A percentile compares a stretch with the other conserved stretches of the same genome.
These are phyloP conservation scores for Kuraishia borneana DNA, from an alignment of 805 yeast genomes.

Conservation along the genomic window DNA sequence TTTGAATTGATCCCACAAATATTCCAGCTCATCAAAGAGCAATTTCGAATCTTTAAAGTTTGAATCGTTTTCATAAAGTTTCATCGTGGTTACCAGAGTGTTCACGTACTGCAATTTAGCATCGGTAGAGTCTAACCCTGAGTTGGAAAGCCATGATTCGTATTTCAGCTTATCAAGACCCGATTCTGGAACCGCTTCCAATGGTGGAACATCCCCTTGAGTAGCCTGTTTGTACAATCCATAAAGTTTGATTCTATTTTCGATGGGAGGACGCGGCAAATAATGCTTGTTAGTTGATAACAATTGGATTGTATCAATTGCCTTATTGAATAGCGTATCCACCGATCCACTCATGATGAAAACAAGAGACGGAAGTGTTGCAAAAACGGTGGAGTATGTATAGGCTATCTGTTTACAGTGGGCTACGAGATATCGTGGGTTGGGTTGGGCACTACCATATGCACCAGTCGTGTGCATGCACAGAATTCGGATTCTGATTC, in stretches of 20 bases:
- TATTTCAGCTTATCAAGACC: constrained; percentile 63
- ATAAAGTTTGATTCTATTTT: constrained; percentile 54
- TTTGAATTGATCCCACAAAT: constrained; percentile 63
- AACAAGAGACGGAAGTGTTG: too few relatives aligned
- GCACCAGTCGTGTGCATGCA: too few relatives aligned
- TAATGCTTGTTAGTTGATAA: constrained; percentile 53
- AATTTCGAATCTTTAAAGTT: constrained; percentile 55
- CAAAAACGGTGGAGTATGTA: too few relatives aligned
- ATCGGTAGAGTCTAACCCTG: constrained; percentile 55
- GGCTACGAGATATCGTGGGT: too few relatives aligned
- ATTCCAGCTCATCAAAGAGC: constrained; percentile 50
- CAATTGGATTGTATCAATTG: constrained; percentile 68
- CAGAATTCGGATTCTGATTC: too few relatives aligned
- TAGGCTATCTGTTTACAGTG: too few relatives aligned
- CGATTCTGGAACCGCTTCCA: constrained; percentile 47
- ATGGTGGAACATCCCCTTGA: constrained; percentile 65
- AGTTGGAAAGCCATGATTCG: constrained; percentile 77
- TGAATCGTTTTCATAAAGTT: constrained; percentile 28
- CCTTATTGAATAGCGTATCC: constrained; percentile 76
- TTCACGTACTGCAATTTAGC: constrained; percentile 67
- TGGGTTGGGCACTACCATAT: too few relatives aligned
- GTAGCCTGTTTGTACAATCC: constrained; percentile 87
- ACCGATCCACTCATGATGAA: constrained; percentile 47
- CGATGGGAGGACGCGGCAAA: constrained; percentile 70
- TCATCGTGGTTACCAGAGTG: constrained; percentile 63